These are phyloP conservation scores for Zygosaccharomyces pseudobailii DNA, from an alignment of 1,139 yeast species.

Conservation along the genomic window DNA sequence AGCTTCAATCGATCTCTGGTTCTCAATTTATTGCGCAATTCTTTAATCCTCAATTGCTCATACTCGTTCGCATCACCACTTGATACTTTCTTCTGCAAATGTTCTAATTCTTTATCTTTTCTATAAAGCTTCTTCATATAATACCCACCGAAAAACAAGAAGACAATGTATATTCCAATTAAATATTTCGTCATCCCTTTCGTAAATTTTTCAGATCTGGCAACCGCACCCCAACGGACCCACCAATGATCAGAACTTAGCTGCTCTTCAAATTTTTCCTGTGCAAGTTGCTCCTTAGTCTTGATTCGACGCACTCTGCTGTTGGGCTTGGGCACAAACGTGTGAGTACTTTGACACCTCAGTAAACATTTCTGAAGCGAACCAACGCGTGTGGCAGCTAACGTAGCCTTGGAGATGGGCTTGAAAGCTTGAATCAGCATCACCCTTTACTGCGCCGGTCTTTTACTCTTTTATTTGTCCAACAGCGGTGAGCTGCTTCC, in stretches of 20 bases:
- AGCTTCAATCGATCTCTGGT: slow-evolving; percentile 54
- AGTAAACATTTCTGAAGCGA: not conserved
- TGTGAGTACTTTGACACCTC: slow-evolving; percentile 13
- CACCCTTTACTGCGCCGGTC: not conserved
- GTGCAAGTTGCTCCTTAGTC: slow-evolving; percentile 32
- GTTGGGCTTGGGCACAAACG: slow-evolving; percentile 21
- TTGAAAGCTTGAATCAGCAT: not conserved
- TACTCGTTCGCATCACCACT: slow-evolving; percentile 46
- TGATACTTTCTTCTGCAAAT: slow-evolving; percentile 39
- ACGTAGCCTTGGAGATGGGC: not conserved
- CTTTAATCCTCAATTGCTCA: slow-evolving; percentile 57
- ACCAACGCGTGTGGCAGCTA: not conserved
- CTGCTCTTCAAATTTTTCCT: slow-evolving; percentile 33
- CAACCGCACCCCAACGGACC: slow-evolving; percentile 45
- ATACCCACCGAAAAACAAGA: slow-evolving; percentile 56
- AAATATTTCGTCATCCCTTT: slow-evolving; percentile 50
- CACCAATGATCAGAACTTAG: slow-evolving; percentile 34
- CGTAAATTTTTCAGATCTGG: slow-evolving; percentile 42
- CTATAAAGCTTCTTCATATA: slow-evolving; percentile 63
- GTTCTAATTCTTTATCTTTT: slow-evolving; percentile 59
- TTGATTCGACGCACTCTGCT: slow-evolving; percentile 25
- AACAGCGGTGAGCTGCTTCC: not conserved
- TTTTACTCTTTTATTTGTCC: not conserved
- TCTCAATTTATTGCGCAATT: slow-evolving; percentile 41
- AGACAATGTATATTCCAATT: slow-evolving; percentile 51